Percentiles rank a stretch among this genome's conserved stretches.
Conservation (phyloP, 768 basidiomycete species). For the Mycena floridula region DNA sequence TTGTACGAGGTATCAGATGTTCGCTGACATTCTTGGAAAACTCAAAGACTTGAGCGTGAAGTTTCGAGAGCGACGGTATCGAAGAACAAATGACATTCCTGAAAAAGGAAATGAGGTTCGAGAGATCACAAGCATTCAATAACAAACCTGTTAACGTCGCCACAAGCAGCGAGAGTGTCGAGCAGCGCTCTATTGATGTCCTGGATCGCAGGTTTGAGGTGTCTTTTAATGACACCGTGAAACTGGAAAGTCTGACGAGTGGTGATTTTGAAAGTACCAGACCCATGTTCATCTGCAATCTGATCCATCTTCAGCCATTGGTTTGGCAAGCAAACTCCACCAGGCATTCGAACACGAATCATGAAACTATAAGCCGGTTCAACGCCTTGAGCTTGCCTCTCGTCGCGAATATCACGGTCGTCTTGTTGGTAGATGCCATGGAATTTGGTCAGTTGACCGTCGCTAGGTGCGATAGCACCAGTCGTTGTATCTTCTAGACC, state of each 20-base stretch:
- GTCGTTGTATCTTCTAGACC: constrained; percentile 83
- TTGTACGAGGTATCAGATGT: constrained; percentile 82
- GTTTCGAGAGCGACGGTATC: constrained; percentile 81
- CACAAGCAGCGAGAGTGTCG: constrained; percentile 96
- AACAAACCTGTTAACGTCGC: constrained; percentile 90
- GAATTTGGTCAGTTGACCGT: constrained; percentile 97
- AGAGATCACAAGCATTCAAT: too few relatives aligned
- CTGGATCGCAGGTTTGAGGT: constrained; percentile 94
- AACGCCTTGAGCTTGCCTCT: constrained; percentile 84
- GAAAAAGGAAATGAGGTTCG: constrained; percentile 2
- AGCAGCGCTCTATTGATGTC: constrained; percentile 87
- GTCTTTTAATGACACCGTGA: constrained; percentile 96
- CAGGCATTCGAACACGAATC: constrained; percentile 96
- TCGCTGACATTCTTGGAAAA: constrained; percentile 83
- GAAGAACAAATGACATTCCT: constrained; percentile 91
- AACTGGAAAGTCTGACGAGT: constrained; percentile 99
- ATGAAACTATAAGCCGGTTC: constrained; percentile 98
- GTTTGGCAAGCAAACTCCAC: constrained; percentile 83
- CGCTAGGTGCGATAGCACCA: constrained; percentile 85
- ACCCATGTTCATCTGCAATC: constrained; percentile 93
- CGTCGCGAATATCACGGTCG: constrained; percentile 97
- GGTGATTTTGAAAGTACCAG: constrained; percentile 93
- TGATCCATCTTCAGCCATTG: constrained; percentile 97
- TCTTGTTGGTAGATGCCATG: constrained; percentile 96
- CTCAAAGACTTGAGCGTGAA: constrained; percentile 77